Evolutionary conservation across 2,329 filamentous ascomycete species (phyloP), one percentile per base, ranked within the genome.

Genomic region (Neonectria hederae): DNA sequence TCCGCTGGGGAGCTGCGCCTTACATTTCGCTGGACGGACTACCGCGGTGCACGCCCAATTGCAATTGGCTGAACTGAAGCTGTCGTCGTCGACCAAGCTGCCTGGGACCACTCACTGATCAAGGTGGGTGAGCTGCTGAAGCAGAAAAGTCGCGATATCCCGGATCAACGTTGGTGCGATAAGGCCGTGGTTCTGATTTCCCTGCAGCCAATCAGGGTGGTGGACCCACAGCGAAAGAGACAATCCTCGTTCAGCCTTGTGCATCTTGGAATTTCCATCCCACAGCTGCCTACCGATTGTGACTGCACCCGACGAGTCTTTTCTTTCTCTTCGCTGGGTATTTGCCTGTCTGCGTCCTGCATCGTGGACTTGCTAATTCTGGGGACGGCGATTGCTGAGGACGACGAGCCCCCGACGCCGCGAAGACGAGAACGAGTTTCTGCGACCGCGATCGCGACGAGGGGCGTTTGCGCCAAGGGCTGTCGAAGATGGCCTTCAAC

Each of bases 401-500:
- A 40, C 26, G 32, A 45, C 45, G 22, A 40, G 14, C 7, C 17
- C 42, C 48, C 38, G n/a, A 35, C 24, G n/a, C 40, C 28, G 32
- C 48, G 51, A 52, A 42, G 46, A 54, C 60, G 35, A 30, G 17
- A 24, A 14, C 48, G 40, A 42, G 32, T 49, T 48, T 58, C 43
- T 45, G 45, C 40, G 56, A 61, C 30, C 54, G 55, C 58, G 62
- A 57, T 54, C 40, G 66, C 58, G 62, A 66, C 62, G 60, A 64
- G 59, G 55, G 65, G 65, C 49, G 51, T 54, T 52, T 55, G 65
- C 67, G 61, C 63, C 59, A 30, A 56, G 46, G 49, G 62, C 58
- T 73, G 58, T 59, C 56, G 58, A 64, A 46, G 63, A 89, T 89
- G 86, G 80, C 86, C 19, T 89, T 88, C 76, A 87, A 88, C 73